These are phyloP conservation scores for Collybia sordida DNA, from an alignment of 768 basidiomycete genomes.

Conservation along the genomic window DNA sequence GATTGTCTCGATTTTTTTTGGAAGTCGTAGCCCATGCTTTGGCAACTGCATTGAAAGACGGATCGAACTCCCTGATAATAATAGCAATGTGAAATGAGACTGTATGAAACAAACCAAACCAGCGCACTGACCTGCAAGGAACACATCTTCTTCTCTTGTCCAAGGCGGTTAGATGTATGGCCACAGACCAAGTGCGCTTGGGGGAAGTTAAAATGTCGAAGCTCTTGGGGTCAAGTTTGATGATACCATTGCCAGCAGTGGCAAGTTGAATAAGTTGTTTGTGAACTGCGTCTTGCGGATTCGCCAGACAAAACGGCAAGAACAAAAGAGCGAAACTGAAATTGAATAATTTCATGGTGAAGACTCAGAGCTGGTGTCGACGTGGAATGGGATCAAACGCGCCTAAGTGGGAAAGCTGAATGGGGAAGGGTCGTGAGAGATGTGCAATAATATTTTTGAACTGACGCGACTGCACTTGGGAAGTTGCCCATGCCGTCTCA, in stretches of 20 bases:
- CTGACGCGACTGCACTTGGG: not conserved
- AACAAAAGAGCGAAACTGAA: constrained; percentile 27
- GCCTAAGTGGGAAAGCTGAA: constrained; percentile 12
- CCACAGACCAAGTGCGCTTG: constrained; percentile 84
- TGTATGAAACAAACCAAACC: not conserved
- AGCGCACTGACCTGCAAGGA: constrained; percentile 82
- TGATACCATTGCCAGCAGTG: constrained; percentile 70
- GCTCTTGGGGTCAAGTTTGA: constrained; percentile 71
- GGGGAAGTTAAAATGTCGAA: constrained; percentile 79
- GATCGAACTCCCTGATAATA: constrained; percentile 77
- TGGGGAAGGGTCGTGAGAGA: constrained; percentile 10
- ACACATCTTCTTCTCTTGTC: constrained; percentile 76
- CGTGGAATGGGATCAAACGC: constrained; percentile 19
- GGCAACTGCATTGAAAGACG: constrained; percentile 78
- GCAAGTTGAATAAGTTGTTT: constrained; percentile 71
- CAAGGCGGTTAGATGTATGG: constrained; percentile 87
- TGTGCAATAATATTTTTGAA: constrained; percentile 8
- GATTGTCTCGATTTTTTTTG: constrained; percentile 62
- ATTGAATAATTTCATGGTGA: constrained; percentile 19
- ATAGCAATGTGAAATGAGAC: constrained; percentile 6
- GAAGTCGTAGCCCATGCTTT: constrained; percentile 76
- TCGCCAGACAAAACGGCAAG: constrained; percentile 31
- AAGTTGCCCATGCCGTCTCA: constrained; percentile 56
- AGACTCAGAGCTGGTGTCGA: constrained; percentile 20
- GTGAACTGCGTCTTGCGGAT: constrained; percentile 28